Percentiles rank a stretch among this genome's conserved stretches.
phyloP scores from a whole-genome alignment of 306 rosid species.

The Psophocarpus tetragonolobus region DNA sequence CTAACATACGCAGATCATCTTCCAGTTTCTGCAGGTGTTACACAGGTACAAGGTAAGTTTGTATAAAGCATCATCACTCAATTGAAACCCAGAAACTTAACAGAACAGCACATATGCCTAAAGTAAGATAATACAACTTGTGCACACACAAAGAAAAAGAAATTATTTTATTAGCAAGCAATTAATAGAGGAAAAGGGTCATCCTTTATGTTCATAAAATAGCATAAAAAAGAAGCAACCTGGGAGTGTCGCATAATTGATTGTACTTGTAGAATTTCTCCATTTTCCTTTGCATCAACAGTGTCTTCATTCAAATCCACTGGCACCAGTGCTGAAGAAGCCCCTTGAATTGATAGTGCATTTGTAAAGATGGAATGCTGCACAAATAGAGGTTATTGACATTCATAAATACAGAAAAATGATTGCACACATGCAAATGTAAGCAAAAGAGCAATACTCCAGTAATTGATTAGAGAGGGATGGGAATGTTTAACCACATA shows the following conservation, averaged over 20 bases:
- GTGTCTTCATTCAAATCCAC: slow-evolving; percentile 51
- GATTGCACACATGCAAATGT: background rate
- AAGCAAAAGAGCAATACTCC: background rate
- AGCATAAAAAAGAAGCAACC: slow-evolving; percentile 38
- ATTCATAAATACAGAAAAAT: slow-evolving; percentile 16
- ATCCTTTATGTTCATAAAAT: slow-evolving; percentile 21
- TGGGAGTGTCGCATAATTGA: slow-evolving; percentile 57
- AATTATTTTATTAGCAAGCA: background rate
- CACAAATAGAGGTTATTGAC: slow-evolving; percentile 22
- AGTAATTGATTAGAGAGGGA: background rate
- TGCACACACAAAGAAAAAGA: background rate
- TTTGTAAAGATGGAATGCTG: slow-evolving; percentile 45
- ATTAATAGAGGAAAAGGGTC: background rate
- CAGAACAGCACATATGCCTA: background rate
- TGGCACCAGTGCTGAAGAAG: slow-evolving; percentile 49
- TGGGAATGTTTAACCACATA: background rate
- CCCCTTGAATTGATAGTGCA: slow-evolving; percentile 44
- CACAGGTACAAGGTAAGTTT: slow-evolving; percentile 32
- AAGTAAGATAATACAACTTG: background rate
- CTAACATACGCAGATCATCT: slow-evolving; percentile 68
- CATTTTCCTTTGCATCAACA: slow-evolving; percentile 37
- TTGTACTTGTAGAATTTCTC: slow-evolving; percentile 56
- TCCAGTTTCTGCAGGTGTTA: slow-evolving; percentile 69
- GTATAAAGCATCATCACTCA: background rate
- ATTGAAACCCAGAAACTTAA: slow-evolving; percentile 19